Base-by-base conservation (phyloP, 352 stramenopile genomes). In the Phytopythium helicoides region DNA sequence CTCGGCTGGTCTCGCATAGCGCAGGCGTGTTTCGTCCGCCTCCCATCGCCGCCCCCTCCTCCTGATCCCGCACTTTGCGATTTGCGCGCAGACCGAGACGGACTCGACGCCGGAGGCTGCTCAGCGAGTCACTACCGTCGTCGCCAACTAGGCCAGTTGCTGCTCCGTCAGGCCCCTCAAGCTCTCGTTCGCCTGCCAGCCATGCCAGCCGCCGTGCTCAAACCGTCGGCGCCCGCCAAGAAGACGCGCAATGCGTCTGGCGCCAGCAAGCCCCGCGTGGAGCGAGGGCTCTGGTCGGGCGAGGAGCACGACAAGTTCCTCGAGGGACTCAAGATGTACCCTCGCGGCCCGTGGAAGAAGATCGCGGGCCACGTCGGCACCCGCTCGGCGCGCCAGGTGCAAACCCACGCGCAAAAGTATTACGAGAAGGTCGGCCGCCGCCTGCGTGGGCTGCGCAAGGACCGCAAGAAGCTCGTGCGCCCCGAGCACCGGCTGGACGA, bases 271-370 rank as follows among this genome's bases (percentile, higher is more conserved):
- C n/a, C 26, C 28, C 25, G 12, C 39, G 67, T 73, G 16, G 64
- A 73, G 40, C 48, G 64, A 35, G 66, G 66, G 53, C 58, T 73
- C 21, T 87, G 78, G 78, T 80, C 73, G 11, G 60, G 73, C 51
- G 68, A 83, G 36, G 77, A 88, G 55, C 77, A 86, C 58, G 59
- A 66, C 39, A 81, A 73, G 38, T 88, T 86, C 56, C 70, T 88
- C 22, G 38, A 72, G 10, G 75, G 63, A 28, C 63, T 88, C 37
- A 69, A 72, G 26, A 42, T 76, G 14, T 86, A 75, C 47, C 74
- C 77, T 2, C 39, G 74, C 19, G 77, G 77, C 0, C 75, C 77
- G 22, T 88, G 77, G 77, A 71, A 68, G 22, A 67, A 62, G 15
- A 52, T 88, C 16, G 72, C 72, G 2, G 67, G 60, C 15, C 58